Conservation (phyloP, 148 eudicot genomes). For the Limonium bicolor region DNA sequence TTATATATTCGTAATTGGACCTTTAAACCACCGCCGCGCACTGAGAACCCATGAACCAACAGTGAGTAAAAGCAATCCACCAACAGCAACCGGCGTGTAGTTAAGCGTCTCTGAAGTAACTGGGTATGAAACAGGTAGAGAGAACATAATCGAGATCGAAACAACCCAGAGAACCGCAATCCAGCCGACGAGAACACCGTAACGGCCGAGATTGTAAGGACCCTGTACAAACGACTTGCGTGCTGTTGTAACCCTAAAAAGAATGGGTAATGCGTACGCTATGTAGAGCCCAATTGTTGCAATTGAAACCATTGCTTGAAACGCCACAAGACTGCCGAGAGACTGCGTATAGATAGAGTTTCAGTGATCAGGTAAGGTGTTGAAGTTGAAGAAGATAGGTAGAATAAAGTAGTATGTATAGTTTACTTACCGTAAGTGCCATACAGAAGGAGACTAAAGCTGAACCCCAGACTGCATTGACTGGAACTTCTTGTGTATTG, state of each 20-base stretch:
- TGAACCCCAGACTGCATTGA: conserved; percentile 90
- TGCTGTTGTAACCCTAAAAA: conserved; percentile 78
- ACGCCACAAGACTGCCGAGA: conserved; percentile 89
- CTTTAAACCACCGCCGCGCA: conserved; percentile 85
- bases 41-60: conserved; percentile 52
- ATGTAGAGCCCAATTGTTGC: conserved; percentile 91
- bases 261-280: conserved; percentile 77
- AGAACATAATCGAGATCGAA: conserved; percentile 63
- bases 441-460: conserved; percentile 78
- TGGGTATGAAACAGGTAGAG: conserved; percentile 82
- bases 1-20: conserved; percentile 68
- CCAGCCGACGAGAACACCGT: conserved; percentile 67
- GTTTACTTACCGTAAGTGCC: conserved; percentile 72
- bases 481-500: conserved; percentile 74
- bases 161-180: conserved; percentile 74
- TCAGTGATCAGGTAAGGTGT: background rate
- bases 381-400: background rate
- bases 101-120: conserved; percentile 53
- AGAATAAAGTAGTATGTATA: background rate
- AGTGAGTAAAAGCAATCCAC: conserved; percentile 45
- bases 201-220: conserved; percentile 76
- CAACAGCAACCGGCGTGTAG: conserved; percentile 95
- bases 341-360: conserved; percentile 29
- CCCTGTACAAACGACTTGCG: conserved; percentile 74
- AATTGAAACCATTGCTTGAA: conserved; percentile 90